Percentiles rank a stretch among this genome's conserved stretches.
phyloP scores from a whole-genome alignment of 345 rosid genomes.

The Clarkia xantiana region DNA sequence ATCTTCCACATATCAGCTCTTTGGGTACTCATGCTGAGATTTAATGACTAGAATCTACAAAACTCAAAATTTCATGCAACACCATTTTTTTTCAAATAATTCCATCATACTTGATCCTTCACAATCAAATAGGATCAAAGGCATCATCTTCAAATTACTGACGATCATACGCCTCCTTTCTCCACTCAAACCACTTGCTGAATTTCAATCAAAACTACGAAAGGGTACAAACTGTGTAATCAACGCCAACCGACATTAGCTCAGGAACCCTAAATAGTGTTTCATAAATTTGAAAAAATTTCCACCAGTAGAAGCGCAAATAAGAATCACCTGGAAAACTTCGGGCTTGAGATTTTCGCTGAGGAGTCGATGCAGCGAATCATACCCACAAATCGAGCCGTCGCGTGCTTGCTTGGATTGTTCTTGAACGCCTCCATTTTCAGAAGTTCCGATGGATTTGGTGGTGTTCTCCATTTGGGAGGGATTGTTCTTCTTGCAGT shows the following conservation, averaged over 20 bases:
- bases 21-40: too few relatives aligned
- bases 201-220: background rate
- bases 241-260: background rate
- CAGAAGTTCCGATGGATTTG: conserved; percentile 1
- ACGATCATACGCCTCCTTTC: background rate
- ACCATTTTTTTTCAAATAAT: too few relatives aligned
- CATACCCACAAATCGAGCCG: conserved; percentile 70
- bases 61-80: too few relatives aligned
- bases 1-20: too few relatives aligned
- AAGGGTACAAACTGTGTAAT: background rate
- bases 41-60: too few relatives aligned
- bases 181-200: background rate
- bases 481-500: background rate
- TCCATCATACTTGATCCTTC: too few relatives aligned
- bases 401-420: conserved; percentile 11
- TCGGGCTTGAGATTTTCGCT: conserved; percentile 66
- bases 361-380: conserved; percentile 61
- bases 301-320: too few relatives aligned
- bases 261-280: background rate
- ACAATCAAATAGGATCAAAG: background rate
- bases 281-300: too few relatives aligned
- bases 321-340: conserved; percentile 41
- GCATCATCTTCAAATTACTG: background rate
- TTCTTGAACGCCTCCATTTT: conserved; percentile 15
- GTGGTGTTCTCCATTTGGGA: conserved; percentile 2